phyloP scores from a whole-genome alignment of 2,329 filamentous ascomycete species.

The Uncinocarpus reesii region DNA sequence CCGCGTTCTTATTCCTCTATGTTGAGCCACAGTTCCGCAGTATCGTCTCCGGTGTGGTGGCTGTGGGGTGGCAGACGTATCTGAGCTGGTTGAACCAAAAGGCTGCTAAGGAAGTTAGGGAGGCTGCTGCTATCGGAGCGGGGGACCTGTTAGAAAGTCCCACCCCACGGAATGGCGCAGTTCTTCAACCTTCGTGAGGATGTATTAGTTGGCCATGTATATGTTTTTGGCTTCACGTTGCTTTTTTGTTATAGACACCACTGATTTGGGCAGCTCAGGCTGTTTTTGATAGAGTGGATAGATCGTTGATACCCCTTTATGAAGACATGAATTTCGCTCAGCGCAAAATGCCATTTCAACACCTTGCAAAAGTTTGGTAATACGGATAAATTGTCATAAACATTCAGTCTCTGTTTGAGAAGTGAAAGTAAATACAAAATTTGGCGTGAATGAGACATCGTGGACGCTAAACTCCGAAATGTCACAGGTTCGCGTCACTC shows the following conservation, averaged over 20 bases:
- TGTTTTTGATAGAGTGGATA: background rate
- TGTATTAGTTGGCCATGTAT: background rate
- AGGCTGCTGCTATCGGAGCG: conserved; percentile 12
- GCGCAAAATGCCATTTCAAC: no score
- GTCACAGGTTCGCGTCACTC: no score
- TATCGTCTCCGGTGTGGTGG: conserved; percentile 67
- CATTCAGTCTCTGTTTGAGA: no score
- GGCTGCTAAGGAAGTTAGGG: conserved; percentile 52
- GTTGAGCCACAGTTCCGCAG: conserved; percentile 67
- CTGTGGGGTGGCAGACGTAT: conserved; percentile 89
- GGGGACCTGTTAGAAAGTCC: conserved; percentile 12
- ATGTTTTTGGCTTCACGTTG: background rate
- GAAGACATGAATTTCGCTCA: background rate
- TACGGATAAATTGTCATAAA: no score
- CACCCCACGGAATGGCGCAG: background rate
- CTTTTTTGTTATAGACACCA: conserved; percentile 1
- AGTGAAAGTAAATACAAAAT: no score
- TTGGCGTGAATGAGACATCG: no score
- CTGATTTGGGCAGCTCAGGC: background rate
- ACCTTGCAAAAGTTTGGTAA: no score
- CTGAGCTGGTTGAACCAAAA: conserved; percentile 66
- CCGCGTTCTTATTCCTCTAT: conserved; percentile 78
- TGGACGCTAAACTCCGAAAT: no score
- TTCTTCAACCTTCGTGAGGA: background rate
- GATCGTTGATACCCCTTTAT: background rate